Conservation (phyloP, 805 yeast genomes). For the Starmera amethionina region DNA sequence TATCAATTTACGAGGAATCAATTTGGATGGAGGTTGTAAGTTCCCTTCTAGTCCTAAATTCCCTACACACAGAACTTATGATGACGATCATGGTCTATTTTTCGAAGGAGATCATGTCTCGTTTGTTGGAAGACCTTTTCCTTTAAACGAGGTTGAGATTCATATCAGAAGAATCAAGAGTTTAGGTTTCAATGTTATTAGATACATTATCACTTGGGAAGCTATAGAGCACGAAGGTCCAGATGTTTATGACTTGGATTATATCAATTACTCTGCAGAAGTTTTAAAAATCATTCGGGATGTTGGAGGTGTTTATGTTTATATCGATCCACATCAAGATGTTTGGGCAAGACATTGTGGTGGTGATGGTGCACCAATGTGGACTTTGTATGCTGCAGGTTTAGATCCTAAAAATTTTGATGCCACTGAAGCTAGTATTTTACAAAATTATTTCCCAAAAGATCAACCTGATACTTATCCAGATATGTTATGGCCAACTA, state of each 20-base stretch:
- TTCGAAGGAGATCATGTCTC: slow-evolving; percentile 66
- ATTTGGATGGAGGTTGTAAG: slow-evolving; percentile 68
- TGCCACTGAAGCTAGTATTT: slow-evolving; percentile 67
- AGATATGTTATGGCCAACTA: slow-evolving; percentile 91
- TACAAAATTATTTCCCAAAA: slow-evolving; percentile 48
- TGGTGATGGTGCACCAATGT: slow-evolving; percentile 89
- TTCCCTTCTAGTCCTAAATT: slow-evolving; percentile 50
- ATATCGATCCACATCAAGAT: slow-evolving; percentile 88
- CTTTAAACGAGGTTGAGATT: slow-evolving; percentile 56
- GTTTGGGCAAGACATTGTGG: slow-evolving; percentile 87
- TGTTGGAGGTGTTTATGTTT: slow-evolving; percentile 68
- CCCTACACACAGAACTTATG: slow-evolving; percentile 26
- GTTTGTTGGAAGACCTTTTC: slow-evolving; percentile 79
- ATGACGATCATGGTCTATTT: slow-evolving; percentile 31
- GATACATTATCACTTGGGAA: slow-evolving; percentile 85
- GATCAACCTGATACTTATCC: slow-evolving; percentile 37
- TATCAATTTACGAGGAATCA: slow-evolving; percentile 69
- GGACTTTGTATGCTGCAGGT: slow-evolving; percentile 90
- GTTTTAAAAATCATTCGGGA: slow-evolving; percentile 46
- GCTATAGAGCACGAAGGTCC: slow-evolving; percentile 88
- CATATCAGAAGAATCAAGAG: slow-evolving; percentile 65
- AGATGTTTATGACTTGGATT: slow-evolving; percentile 69
- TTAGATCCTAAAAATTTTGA: slow-evolving; percentile 67
- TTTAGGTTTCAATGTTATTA: slow-evolving; percentile 73
- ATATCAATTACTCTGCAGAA: slow-evolving; percentile 56